Percentiles rank a stretch among this genome's conserved stretches.
These are phyloP conservation scores for Neonothopanus nambi DNA, from an alignment of 1,284 basidiomycete species.

Conservation along the genomic window DNA sequence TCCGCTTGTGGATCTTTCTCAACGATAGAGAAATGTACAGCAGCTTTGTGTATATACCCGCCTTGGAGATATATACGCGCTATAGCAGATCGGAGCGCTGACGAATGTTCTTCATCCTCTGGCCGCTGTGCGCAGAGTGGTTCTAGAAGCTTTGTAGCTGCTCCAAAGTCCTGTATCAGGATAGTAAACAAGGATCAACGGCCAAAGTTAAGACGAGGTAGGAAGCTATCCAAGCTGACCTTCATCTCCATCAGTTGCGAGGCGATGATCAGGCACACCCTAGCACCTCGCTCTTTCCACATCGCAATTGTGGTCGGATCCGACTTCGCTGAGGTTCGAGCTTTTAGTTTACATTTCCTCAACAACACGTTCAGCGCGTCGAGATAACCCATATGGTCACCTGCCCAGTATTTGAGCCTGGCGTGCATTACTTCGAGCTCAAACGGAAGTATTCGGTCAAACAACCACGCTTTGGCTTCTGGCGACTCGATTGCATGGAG, in stretches of 20 bases:
- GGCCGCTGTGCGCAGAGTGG: slow-evolving; percentile 54
- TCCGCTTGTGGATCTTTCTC: slow-evolving; percentile 46
- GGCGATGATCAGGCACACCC: slow-evolving; percentile 69
- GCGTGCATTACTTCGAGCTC: slow-evolving; percentile 78
- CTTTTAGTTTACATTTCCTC: slow-evolving; percentile 68
- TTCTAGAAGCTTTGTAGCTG: slow-evolving; percentile 62
- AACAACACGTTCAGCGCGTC: slow-evolving; percentile 80
- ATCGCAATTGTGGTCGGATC: slow-evolving; percentile 53
- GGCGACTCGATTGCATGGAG: slow-evolving; percentile 58
- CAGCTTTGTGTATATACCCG: slow-evolving; percentile 60
- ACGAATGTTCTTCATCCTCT: slow-evolving; percentile 35
- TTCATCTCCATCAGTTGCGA: slow-evolving; percentile 78
- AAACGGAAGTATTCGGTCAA: slow-evolving; percentile 69
- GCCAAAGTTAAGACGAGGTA: not conserved
- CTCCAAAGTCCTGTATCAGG: slow-evolving; percentile 60
- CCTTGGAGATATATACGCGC: slow-evolving; percentile 74
- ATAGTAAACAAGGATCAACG: not conserved
- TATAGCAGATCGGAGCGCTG: slow-evolving; percentile 63
- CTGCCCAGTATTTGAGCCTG: slow-evolving; percentile 71
- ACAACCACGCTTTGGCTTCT: slow-evolving; percentile 49
- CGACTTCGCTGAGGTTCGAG: slow-evolving; percentile 39
- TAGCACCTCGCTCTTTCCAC: slow-evolving; percentile 78
- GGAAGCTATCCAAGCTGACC: slow-evolving; percentile 34
- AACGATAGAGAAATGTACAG: slow-evolving; percentile 51
- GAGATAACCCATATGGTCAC: slow-evolving; percentile 72